A percentile compares a stretch with the other conserved stretches of the same genome.
Evolutionary conservation across 257 asterid species (phyloP).

Genomic region (Hygrophila difformis): DNA sequence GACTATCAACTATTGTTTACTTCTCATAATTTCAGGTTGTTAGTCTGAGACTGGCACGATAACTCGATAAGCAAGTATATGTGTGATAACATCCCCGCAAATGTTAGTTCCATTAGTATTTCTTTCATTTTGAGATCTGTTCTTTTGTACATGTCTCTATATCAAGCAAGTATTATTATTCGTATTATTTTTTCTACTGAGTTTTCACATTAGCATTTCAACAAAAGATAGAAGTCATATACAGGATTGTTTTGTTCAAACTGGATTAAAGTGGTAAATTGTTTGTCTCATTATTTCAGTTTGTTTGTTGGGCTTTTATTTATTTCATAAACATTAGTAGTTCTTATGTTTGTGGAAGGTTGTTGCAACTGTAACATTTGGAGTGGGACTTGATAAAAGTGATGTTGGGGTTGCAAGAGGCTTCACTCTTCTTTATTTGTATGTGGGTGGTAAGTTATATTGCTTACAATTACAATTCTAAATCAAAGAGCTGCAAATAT

Average conservation of each 20-base stretch:
- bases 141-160: too few species aligned
- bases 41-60: constrained; percentile 83
- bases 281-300: not conserved
- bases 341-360: constrained; percentile 46
- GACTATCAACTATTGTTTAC: too few species aligned
- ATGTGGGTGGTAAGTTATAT: constrained; percentile 7
- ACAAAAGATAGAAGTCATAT: constrained; percentile 68
- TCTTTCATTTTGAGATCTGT: too few species aligned
- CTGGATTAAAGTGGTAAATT: constrained; percentile 88
- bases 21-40: constrained; percentile 22
- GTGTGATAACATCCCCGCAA: constrained; percentile 68
- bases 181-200: constrained; percentile 48
- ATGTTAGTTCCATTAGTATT: constrained; percentile 63
- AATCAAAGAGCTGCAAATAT: too few species aligned
- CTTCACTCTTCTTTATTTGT: constrained; percentile 10
- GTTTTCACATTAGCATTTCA: constrained; percentile 89
- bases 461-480: too few species aligned
- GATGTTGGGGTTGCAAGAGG: constrained; percentile 92
- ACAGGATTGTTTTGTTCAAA: constrained; percentile 76
- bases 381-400: constrained; percentile 97
- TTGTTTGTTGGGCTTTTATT: too few species aligned
- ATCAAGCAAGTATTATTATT: too few species aligned
- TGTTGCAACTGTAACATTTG: constrained; percentile 98
- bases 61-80: constrained; percentile 91
- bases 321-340: too few species aligned